Evolutionary conservation across 2,329 filamentous ascomycete genomes (phyloP).

Genomic region (Neospermospora avenae): DNA sequence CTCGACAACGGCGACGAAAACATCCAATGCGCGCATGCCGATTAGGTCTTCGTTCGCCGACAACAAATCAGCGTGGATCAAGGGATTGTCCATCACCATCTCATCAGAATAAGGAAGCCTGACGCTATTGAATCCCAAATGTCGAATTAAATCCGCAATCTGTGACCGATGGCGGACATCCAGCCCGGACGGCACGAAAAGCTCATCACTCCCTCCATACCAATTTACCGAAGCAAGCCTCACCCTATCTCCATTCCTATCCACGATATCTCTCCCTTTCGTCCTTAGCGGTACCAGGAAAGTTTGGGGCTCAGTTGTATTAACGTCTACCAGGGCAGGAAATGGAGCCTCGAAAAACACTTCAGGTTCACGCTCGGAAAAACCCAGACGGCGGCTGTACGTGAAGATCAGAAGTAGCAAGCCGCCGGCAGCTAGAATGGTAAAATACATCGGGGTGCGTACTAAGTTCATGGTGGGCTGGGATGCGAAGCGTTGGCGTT

Average conservation of each 20-base stretch:
- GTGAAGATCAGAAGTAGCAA: conserved; percentile 1
- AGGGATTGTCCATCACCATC: conserved; percentile 47
- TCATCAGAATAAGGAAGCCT: conserved; percentile 65
- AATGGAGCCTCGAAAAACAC: conserved; percentile 5
- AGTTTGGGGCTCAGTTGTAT: not conserved
- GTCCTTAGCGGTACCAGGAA: conserved; percentile 52
- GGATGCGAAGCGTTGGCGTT: not conserved
- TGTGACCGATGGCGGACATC: conserved; percentile 58
- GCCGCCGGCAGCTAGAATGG: conserved; percentile 9
- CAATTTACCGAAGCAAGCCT: conserved; percentile 66
- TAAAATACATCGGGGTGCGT: conserved; percentile 2
- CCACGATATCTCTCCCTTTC: conserved; percentile 57
- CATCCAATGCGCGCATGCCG: conserved; percentile 54
- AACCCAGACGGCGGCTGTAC: not conserved
- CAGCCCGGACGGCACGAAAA: conserved; percentile 61
- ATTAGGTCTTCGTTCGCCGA: conserved; percentile 58
- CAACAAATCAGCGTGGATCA: conserved; percentile 41
- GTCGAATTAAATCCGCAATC: conserved; percentile 58
- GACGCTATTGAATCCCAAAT: conserved; percentile 68
- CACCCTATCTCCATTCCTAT: conserved; percentile 53
- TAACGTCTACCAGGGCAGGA: not conserved
- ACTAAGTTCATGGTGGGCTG: not conserved
- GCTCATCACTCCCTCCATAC: conserved; percentile 67
- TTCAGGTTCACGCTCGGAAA: conserved; percentile 4
- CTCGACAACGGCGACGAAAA: conserved; percentile 48